These are phyloP conservation scores for Physcomitrium patens DNA, from an alignment of 225 moss, liverwort and hornwort species.

Conservation along the genomic window DNA sequence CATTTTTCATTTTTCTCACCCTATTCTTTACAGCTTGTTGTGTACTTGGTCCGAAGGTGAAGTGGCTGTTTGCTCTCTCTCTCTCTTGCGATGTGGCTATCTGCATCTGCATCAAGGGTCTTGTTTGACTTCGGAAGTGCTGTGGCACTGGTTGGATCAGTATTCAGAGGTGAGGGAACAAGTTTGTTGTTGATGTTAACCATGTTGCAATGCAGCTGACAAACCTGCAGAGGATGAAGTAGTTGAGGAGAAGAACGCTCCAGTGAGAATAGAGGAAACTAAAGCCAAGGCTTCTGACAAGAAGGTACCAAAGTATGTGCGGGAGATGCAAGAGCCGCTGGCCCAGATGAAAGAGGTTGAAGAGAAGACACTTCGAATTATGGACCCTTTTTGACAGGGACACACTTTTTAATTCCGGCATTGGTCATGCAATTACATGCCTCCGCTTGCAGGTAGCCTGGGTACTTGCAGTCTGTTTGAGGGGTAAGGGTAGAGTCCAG, in stretches of 20 bases:
- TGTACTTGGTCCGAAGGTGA: too few species aligned
- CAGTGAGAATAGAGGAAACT: slow-evolving; percentile 61
- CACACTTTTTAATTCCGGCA: neutral
- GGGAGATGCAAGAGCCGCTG: slow-evolving; percentile 95
- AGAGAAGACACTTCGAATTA: slow-evolving; percentile 77
- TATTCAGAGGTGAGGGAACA: slow-evolving; percentile 8
- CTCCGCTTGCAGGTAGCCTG: too few species aligned
- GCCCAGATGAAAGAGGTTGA: slow-evolving; percentile 89
- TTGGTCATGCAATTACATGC: neutral
- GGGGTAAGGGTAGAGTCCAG: neutral
- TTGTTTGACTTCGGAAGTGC: too few species aligned
- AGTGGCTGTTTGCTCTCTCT: neutral
- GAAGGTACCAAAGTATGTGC: slow-evolving; percentile 90
- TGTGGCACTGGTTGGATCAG: slow-evolving; percentile 1
- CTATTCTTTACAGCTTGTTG: too few species aligned
- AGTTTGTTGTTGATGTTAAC: slow-evolving; percentile 24
- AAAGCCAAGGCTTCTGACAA: slow-evolving; percentile 80
- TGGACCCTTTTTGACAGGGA: neutral
- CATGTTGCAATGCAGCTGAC: slow-evolving; percentile 51
- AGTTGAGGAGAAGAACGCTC: slow-evolving; percentile 44
- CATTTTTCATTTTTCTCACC: too few species aligned
- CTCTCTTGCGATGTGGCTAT: neutral
- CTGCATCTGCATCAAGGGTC: too few species aligned
- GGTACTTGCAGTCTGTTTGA: neutral
- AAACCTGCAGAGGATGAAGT: slow-evolving; percentile 58